phyloP scores from a whole-genome alignment of 139 green algal genomes.

The Micromonas pusilla region DNA sequence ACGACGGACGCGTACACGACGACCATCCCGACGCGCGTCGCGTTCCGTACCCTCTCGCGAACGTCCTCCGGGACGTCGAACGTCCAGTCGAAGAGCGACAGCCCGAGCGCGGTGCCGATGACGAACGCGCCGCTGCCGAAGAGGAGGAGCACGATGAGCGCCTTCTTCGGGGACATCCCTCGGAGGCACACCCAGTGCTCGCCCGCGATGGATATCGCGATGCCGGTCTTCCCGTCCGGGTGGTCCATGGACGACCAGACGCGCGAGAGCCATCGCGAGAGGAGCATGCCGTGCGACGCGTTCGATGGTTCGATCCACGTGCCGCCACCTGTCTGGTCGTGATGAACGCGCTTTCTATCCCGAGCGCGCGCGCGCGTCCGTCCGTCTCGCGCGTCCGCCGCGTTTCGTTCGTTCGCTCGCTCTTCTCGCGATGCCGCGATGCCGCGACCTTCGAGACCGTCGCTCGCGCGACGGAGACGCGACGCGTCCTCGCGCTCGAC shows the following conservation, averaged over 20 bases:
- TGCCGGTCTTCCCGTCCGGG: not conserved
- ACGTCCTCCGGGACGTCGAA: not conserved
- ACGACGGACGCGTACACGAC: not conserved
- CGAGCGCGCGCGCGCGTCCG: too few relatives aligned
- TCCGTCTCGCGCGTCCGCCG: too few relatives aligned
- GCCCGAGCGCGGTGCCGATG: not conserved
- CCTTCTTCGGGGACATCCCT: not conserved
- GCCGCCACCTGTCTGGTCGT: too few relatives aligned
- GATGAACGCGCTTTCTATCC: too few relatives aligned
- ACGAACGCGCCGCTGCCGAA: not conserved
- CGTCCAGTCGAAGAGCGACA: not conserved
- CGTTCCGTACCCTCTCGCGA: not conserved
- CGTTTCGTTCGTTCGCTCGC: too few relatives aligned
- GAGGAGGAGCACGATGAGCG: not conserved
- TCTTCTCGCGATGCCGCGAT: too few relatives aligned
- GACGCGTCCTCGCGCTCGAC: too few relatives aligned
- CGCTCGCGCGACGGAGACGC: too few relatives aligned
- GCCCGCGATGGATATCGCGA: not conserved
- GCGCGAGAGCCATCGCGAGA: not conserved
- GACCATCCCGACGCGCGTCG: not conserved
- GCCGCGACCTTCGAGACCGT: too few relatives aligned
- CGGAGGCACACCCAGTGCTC: not conserved
- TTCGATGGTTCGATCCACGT: too few relatives aligned
- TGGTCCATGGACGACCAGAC: not conserved
- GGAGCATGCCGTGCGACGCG: too few relatives aligned